Evolutionary conservation across 2,329 filamentous ascomycete species (phyloP).

Genomic region (Fusarium gaditjirri): DNA sequence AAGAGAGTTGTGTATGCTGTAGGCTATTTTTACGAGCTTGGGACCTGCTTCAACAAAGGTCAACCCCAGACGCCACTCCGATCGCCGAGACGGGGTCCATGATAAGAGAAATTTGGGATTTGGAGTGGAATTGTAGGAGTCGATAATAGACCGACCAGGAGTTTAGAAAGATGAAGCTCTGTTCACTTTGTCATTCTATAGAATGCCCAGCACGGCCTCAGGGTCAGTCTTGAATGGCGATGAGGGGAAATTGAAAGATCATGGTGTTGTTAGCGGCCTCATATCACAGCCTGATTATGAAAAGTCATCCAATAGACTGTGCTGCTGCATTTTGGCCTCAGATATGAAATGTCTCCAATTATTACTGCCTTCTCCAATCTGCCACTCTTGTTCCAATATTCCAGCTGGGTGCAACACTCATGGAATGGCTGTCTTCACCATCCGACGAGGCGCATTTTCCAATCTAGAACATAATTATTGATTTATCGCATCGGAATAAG

Average conservation of each 20-base stretch:
- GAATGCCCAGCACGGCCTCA: no score
- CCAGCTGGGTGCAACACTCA: rapidly evolving
- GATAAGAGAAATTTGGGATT: neutral
- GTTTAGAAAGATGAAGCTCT: rapidly evolving
- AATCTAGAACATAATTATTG: neutral
- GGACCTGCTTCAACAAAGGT: neutral
- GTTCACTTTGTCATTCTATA: rapidly evolving
- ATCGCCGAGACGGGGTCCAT: neutral
- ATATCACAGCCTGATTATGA: neutral
- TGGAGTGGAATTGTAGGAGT: rapidly evolving
- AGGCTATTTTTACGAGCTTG: neutral
- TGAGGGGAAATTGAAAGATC: neutral
- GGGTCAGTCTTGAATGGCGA: neutral
- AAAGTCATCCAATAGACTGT: neutral
- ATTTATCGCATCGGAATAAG: neutral
- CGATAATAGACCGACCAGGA: neutral
- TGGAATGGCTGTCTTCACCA: neutral
- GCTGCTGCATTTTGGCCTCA: neutral
- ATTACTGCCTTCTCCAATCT: neutral
- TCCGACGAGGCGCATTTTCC: neutral
- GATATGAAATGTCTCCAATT: neutral
- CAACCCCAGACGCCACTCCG: neutral
- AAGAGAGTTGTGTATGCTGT: neutral
- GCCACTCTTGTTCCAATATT: neutral
- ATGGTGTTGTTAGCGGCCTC: neutral